Evolutionary conservation across 2,329 filamentous ascomycete species (phyloP), one percentile per base, ranked within the genome.

Genomic region (Anthostomella pinea): DNA sequence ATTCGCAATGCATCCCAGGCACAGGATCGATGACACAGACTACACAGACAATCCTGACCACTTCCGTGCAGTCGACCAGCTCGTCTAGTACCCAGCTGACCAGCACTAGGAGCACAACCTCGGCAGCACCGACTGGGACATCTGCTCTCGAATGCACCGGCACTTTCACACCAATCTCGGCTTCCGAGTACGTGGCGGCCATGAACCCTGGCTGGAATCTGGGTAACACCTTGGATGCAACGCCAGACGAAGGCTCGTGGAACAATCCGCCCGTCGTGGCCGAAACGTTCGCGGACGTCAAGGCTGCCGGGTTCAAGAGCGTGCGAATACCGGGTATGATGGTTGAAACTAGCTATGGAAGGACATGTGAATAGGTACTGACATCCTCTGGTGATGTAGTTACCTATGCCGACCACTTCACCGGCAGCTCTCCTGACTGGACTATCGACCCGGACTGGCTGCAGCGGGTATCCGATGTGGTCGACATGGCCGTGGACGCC

Each of bases 151-250:
- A n/a, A 33, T 74, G 70, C 42, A 56, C 57, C 2, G 63, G 64
- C 2, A 62, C 59, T 5, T 76, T 75, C 51, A 55, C 54, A 3
- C 52, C 63, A 3, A 64, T 75, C 30, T 64, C 70, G 1, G 73
- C 72, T 0, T 54, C 61, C 1, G 57, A 67, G 3, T 77, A 54
- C 28, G 46, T 78, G 30, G 61, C 63, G 5, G 66, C 62, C 7
- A 61, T 78, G 25, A 72, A 72, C 31, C 70, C 75, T 1, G 76
- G 77, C 6, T 81, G 77, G 77, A 81, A 80, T 45, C 48, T 79
- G 7, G 77, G 77, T 8, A 81, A 81, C 38, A 78, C 75, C 0
- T 65, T 81, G 19, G 78, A 80, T 50, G 73, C 75, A 1, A 57
- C 68, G 6, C 69, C 75, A 5, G 62, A 69, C 31, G 77, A 81